These are phyloP conservation scores for Striga hermonthica DNA, from an alignment of 305 asterid genomes.

Conservation along the genomic window DNA sequence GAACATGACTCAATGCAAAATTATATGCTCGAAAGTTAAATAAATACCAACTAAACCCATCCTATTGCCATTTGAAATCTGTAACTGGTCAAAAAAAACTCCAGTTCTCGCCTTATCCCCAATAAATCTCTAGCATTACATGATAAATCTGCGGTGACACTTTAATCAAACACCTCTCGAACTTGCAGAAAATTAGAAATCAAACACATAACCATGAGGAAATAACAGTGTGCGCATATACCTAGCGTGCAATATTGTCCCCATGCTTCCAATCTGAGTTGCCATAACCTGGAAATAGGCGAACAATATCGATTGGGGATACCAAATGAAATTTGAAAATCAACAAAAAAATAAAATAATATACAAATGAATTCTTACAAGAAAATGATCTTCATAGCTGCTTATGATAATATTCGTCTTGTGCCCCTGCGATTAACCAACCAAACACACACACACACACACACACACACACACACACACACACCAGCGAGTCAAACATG, in stretches of 20 bases:
- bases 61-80: neutral
- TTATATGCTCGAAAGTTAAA: constrained; percentile 2
- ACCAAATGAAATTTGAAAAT: neutral
- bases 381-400: constrained; percentile 73
- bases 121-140: neutral
- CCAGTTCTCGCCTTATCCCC: constrained; percentile 1
- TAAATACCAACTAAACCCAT: constrained; percentile 7
- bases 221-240: constrained; percentile 17
- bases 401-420: constrained; percentile 74
- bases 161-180: no score
- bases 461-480: neutral
- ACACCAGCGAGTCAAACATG: neutral
- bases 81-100: constrained; percentile 1
- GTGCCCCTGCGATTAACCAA: constrained; percentile 46
- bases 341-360: neutral
- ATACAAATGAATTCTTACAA: constrained; percentile 48
- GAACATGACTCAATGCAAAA: neutral
- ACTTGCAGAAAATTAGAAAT: no score
- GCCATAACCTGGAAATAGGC: constrained; percentile 59
- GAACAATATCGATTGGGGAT: constrained; percentile 10
- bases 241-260: constrained; percentile 90
- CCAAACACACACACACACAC: neutral
- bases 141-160: no score
- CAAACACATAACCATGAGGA: no score
- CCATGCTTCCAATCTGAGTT: constrained; percentile 96